phyloP scores from a whole-genome alignment of 352 stramenopile species.

The Phytophthora idaei region DNA sequence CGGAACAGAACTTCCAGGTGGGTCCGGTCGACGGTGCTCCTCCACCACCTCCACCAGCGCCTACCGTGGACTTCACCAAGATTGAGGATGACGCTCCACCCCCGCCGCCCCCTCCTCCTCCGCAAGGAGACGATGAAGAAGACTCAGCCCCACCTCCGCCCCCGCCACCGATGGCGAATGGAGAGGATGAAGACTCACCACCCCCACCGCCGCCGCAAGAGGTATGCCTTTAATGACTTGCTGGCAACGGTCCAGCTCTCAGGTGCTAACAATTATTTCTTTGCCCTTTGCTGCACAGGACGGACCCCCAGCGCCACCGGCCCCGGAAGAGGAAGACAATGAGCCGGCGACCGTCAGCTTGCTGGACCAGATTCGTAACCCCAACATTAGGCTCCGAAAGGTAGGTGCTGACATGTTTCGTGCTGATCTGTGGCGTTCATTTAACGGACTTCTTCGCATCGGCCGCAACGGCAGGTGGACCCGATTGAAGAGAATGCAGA shows the following conservation, averaged over 20 bases:
- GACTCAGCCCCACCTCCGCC: constrained; percentile 53
- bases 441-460: neutral
- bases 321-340: constrained; percentile 37
- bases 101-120: constrained; percentile 48
- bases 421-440: neutral
- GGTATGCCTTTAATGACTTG: constrained; percentile 18
- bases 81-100: constrained; percentile 48
- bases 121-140: constrained; percentile 38
- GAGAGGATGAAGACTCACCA: constrained; percentile 49
- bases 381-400: constrained; percentile 59
- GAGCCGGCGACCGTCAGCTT: constrained; percentile 43
- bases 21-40: constrained; percentile 69
- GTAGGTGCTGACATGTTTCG: constrained; percentile 16
- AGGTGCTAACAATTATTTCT: neutral
- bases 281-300: constrained; percentile 24
- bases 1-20: constrained; percentile 59
- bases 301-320: constrained; percentile 33
- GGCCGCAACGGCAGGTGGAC: constrained; percentile 33
- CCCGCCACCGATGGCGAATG: constrained; percentile 39
- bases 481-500: constrained; percentile 40
- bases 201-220: constrained; percentile 57
- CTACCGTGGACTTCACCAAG: constrained; percentile 62
- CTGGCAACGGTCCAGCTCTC: neutral
- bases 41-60: constrained; percentile 64
- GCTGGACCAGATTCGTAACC: constrained; percentile 70